These are phyloP conservation scores for Backusella mclennaniae DNA, from an alignment of 192 early-diverging fungal genomes.

Conservation along the genomic window DNA sequence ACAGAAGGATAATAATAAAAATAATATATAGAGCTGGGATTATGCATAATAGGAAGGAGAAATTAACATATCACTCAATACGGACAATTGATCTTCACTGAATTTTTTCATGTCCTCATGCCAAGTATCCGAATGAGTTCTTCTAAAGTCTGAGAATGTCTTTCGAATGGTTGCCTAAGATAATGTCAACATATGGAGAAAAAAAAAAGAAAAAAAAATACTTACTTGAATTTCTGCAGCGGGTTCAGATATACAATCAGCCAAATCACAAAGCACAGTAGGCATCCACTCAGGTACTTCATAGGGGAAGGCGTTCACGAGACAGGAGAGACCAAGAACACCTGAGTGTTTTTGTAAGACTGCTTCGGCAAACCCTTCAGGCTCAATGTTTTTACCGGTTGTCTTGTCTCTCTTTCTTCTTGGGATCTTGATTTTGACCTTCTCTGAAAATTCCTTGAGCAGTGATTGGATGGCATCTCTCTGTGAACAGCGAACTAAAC, in stretches of 20 bases:
- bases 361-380: constrained; percentile 51
- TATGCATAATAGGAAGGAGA: constrained; percentile 85
- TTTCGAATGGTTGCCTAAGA: constrained; percentile 72
- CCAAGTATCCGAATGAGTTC: constrained; percentile 97
- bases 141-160: constrained; percentile 89
- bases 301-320: constrained; percentile 93
- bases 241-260: constrained; percentile 78
- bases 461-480: constrained; percentile 58
- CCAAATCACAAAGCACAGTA: constrained; percentile 71
- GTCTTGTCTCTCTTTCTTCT: constrained; percentile 38
- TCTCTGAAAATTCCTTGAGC: constrained; percentile 41
- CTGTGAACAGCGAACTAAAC: constrained; percentile 76
- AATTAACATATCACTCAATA: constrained; percentile 87
- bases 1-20: not conserved
- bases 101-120: constrained; percentile 83
- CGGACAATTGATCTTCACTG: constrained; percentile 69
- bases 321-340: constrained; percentile 84
- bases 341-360: constrained; percentile 80
- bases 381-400: constrained; percentile 24
- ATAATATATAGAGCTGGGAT: not conserved
- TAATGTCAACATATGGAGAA: too few relatives aligned
- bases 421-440: constrained; percentile 46
- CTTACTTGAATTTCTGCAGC: constrained; percentile 73
- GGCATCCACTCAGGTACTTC: constrained; percentile 93
- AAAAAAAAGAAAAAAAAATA: too few relatives aligned